A percentile compares a stretch with the other conserved stretches of the same genome.
Conservation (phyloP, 768 basidiomycete species). For the Cystobasidium onofrii region DNA sequence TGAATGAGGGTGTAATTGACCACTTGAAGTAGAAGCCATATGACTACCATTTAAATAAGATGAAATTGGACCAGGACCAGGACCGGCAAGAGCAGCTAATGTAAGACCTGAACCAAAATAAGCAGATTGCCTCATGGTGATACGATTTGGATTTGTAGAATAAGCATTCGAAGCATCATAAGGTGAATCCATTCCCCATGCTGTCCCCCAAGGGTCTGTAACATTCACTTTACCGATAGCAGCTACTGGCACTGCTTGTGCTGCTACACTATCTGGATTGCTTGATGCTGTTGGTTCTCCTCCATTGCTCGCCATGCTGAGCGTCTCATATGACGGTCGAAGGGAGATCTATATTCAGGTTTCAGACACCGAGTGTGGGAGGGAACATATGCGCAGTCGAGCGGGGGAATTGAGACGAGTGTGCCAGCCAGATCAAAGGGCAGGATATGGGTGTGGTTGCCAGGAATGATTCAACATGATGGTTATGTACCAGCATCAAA, state of each 20-base stretch:
- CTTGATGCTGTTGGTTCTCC: background rate
- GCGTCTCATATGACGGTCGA: background rate
- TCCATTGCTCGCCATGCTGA: background rate
- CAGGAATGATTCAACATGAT: no score
- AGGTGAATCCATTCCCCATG: conserved; percentile 28
- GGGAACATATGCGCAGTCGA: background rate
- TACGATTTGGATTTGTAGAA: background rate
- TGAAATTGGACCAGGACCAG: no score
- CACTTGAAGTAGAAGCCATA: conserved; percentile 1
- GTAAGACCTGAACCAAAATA: conserved; percentile 17
- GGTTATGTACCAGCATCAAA: no score
- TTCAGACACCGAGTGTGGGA: background rate
- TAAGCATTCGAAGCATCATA: conserved; percentile 19
- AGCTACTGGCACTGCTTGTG: background rate
- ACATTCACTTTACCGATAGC: conserved; percentile 22
- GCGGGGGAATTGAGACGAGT: background rate
- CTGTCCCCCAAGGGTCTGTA: conserved; percentile 26
- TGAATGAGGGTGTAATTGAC: background rate
- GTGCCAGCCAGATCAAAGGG: no score
- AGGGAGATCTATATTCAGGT: conserved; percentile 1
- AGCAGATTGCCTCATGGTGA: conserved; percentile 17
- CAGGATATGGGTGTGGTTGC: no score
- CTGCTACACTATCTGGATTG: background rate
- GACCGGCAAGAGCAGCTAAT: background rate
- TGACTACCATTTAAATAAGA: no score